Evolutionary conservation across 2,329 filamentous ascomycete genomes (phyloP).

Genomic region (Ceratocystis smalleyi): DNA sequence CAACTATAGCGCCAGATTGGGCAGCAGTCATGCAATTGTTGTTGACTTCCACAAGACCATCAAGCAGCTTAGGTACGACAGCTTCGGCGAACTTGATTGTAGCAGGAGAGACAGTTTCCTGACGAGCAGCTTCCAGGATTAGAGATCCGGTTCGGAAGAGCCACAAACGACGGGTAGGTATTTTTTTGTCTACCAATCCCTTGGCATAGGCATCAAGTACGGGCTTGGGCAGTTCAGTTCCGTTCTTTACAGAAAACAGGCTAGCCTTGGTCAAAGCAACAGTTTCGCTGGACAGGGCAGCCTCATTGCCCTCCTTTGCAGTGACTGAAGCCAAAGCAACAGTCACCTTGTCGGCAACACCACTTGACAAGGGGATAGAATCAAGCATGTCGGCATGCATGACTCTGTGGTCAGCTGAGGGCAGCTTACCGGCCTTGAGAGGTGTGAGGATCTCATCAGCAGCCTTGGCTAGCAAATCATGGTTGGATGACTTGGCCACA

Average conservation of each 20-base stretch:
- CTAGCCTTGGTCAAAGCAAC: conserved; percentile 53
- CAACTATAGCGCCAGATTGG: conserved; percentile 68
- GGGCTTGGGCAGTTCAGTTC: conserved; percentile 46
- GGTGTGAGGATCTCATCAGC: conserved; percentile 64
- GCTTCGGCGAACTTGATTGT: conserved; percentile 33
- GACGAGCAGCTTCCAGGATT: conserved; percentile 33
- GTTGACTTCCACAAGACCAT: conserved; percentile 61
- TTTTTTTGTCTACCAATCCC: conserved; percentile 72
- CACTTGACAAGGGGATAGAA: conserved; percentile 42
- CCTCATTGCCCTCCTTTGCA: conserved; percentile 77
- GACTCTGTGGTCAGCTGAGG: conserved; percentile 69
- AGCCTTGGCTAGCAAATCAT: conserved; percentile 46
- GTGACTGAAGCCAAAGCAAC: conserved; percentile 52
- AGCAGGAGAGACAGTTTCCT: conserved; percentile 22
- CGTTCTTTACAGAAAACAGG: conserved; percentile 44
- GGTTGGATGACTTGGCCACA: conserved; percentile 45
- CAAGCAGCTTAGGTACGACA: conserved; percentile 40
- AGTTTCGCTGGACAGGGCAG: conserved; percentile 61
- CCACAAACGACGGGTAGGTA: conserved; percentile 65
- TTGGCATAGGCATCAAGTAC: conserved; percentile 60
- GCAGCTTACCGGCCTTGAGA: conserved; percentile 68
- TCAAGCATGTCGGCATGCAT: conserved; percentile 69
- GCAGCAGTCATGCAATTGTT: conserved; percentile 64
- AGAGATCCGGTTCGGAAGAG: conserved; percentile 57
- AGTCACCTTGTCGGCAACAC: conserved; percentile 51